These are phyloP conservation scores for Ramaria sp. DNA, from an alignment of 768 basidiomycete species.

Conservation along the genomic window DNA sequence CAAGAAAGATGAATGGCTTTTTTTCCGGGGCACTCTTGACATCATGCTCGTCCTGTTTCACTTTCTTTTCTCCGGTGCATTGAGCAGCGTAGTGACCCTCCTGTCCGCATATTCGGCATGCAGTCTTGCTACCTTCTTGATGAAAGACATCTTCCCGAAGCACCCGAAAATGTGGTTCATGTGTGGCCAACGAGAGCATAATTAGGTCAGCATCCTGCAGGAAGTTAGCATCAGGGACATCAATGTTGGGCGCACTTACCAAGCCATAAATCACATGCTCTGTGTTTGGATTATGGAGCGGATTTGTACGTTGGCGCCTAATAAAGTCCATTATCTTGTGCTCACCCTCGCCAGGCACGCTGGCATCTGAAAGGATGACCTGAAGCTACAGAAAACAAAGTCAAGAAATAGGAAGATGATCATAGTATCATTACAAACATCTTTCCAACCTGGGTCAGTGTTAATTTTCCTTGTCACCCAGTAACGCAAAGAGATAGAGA, in stretches of 20 bases:
- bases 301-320: constrained; percentile 75
- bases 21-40: constrained; percentile 48
- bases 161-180: constrained; percentile 97
- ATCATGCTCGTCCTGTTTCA: constrained; percentile 40
- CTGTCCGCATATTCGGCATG: constrained; percentile 89
- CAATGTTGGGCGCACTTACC: constrained; percentile 32
- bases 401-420: not conserved
- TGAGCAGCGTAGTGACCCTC: constrained; percentile 92
- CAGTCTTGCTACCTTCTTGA: constrained; percentile 61
- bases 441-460: constrained; percentile 91
- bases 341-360: constrained; percentile 97
- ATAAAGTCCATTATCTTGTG: constrained; percentile 99
- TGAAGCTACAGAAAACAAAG: constrained; percentile 47
- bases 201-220: constrained; percentile 93
- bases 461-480: constrained; percentile 97
- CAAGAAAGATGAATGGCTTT: constrained; percentile 99
- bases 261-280: constrained; percentile 96
- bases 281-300: constrained; percentile 91
- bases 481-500: constrained; percentile 81
- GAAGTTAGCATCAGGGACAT: not conserved
- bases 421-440: constrained; percentile 34
- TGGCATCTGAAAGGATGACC: constrained; percentile 93
- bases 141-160: constrained; percentile 96
- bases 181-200: constrained; percentile 95
- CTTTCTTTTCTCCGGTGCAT: constrained; percentile 74